Evolutionary conservation across 2,329 filamentous ascomycete genomes (phyloP), one percentile per base, ranked within the genome.

Genomic region (Fusarium fujikuroi): DNA sequence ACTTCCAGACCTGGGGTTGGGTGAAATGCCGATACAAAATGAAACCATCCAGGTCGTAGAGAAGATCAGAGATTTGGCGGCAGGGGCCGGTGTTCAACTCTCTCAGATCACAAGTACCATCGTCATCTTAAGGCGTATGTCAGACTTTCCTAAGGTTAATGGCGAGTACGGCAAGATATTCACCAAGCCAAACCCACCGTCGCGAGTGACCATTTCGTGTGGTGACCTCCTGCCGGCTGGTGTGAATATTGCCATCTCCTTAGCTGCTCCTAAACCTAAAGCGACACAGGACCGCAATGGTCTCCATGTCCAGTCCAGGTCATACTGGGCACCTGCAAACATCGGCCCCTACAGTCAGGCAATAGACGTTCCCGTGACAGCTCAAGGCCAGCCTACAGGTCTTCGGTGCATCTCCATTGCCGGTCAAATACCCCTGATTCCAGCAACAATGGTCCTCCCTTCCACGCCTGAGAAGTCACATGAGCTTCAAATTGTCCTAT

Each of bases 271-370:
- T 30, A 70, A 78, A 2, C 68, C 68, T 4, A 69, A 81, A 28
- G 64, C 70, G 14, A 68, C 59, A 9, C 60, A 60, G n/a, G 76
- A 79, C 37, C 82, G 93, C 82, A 85, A 87, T 58, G 90, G 89
- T 1, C 87, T 98, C 3, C 96, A 99, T 80, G 95, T 99, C 10
- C 96, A 98, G 82, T 95, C 93, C 7, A 87, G 93, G 43, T 97
- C 94, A 16, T 98, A 98, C 85, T 99, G 96, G 96, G 96, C 96
- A 1, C 96, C 96, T 1, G 95, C 96, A 25, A 98, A 98, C 79
- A 98, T 99, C 60, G 96, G 96, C 0, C 96, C 96, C 0, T 98
- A 98, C 82, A 98, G 95, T 63, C 96, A 99, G 83, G 94, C 95
- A 8, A 90, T 96, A 56, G 86, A 88, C 5, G 83, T 90, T 16